A percentile compares a stretch with the other conserved stretches of the same genome.
These are phyloP conservation scores for Cyclocybe cylindracea DNA, from an alignment of 768 basidiomycete species.

Conservation along the genomic window DNA sequence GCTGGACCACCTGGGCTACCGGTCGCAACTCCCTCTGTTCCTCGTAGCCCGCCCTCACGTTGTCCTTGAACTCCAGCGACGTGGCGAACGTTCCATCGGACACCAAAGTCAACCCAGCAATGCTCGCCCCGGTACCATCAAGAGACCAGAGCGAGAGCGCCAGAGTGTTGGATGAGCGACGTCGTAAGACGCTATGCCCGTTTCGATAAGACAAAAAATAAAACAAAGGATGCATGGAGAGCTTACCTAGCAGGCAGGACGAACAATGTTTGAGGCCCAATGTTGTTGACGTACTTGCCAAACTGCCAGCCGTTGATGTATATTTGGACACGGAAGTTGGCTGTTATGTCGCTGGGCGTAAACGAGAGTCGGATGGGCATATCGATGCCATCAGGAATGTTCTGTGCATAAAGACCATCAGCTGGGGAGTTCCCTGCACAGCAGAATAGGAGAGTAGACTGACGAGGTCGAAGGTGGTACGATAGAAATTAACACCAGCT, in stretches of 20 bases:
- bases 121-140: conserved; percentile 40
- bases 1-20: conserved; percentile 18
- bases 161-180: conserved; percentile 44
- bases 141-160: conserved; percentile 53
- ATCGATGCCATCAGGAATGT: conserved; percentile 40
- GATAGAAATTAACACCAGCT: conserved; percentile 81
- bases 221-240: not conserved
- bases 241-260: conserved; percentile 50
- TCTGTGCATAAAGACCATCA: conserved; percentile 18
- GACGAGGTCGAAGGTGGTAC: conserved; percentile 68
- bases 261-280: conserved; percentile 51
- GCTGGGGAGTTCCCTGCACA: not conserved
- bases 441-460: conserved; percentile 1
- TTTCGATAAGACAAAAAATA: not conserved
- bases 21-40: conserved; percentile 36
- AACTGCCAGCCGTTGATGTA: conserved; percentile 55
- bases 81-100: conserved; percentile 47
- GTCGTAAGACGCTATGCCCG: conserved; percentile 38
- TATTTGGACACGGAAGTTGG: conserved; percentile 51
- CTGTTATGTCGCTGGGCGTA: conserved; percentile 41
- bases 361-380: conserved; percentile 47
- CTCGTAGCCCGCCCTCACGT: conserved; percentile 40
- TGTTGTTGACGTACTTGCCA: conserved; percentile 55
- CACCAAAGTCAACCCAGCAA: conserved; percentile 42
- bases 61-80: conserved; percentile 39